Base-by-base conservation (phyloP, 1,284 basidiomycete genomes). In the Ustilago loliicola region DNA sequence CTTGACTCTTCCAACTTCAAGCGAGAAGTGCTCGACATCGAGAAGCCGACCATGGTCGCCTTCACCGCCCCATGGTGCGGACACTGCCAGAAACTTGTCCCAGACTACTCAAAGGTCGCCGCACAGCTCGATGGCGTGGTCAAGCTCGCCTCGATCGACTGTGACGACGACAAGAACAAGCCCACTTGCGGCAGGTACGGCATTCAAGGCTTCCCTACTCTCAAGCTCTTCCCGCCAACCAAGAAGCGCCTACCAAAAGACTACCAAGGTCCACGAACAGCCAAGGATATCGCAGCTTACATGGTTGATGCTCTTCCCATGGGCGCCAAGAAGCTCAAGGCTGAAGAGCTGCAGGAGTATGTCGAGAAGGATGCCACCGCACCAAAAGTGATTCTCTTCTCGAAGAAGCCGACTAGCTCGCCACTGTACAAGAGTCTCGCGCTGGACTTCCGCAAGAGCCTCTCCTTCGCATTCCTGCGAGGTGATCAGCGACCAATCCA, bases 181-280 rank as follows among this genome's bases (percentile, higher is more conserved):
- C 89, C 88, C 8, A 87, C 96, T 10, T 98, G 95, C 84, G 91
- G 91, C 0, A 91, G 94, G 72, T 93, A 93, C 89, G 91, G 91
- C n/a, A 90, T 97, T 23, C 89, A 95, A 87, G 95, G 96, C 2
- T 98, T 96, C 89, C 95, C 96, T 1, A 97, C 95, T 3, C 86
- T 98, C 88, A 36, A 91, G 96, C 64, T 89, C 91, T 71, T 86
- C 81, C 72, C 87, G 42, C 66, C 83, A 57, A 77, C 82, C 29
- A 83, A 85, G 72, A 89, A 91, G 68, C 86, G 91, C 1, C 88
- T 90, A 2, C 90, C 93, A 0, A 90, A 92, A 75, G 88, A 90
- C 59, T 97, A 93, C 85, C 89, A 93, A 1, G 89, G 90, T 36
- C 91, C 95, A 74, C 90, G 95, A 57, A 92, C 91, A 38, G 91